Evolutionary conservation across 495 filamentous ascomycete genomes (phyloP).

Genomic region (Jackrogersella minutella): DNA sequence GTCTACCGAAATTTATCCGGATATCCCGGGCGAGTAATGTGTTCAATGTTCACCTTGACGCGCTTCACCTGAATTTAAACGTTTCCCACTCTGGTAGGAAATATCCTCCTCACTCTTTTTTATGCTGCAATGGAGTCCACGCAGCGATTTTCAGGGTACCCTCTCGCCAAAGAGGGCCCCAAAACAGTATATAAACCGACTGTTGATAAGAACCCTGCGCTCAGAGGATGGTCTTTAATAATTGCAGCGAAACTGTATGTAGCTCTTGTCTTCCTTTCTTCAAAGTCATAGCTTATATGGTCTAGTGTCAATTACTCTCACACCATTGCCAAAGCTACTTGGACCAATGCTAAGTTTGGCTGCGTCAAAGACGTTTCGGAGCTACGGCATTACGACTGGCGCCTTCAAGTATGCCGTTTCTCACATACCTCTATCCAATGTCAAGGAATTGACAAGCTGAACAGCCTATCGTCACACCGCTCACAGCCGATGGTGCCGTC

Average conservation of each 20-base stretch:
- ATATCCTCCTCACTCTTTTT: background rate
- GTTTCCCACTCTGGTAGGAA: background rate
- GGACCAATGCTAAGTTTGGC: conserved; percentile 78
- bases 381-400: conserved; percentile 62
- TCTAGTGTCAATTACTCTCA: conserved; percentile 40
- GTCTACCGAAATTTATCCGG: too few relatives aligned
- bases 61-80: conserved; percentile 5
- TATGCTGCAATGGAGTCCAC: conserved; percentile 16
- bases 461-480: conserved; percentile 80
- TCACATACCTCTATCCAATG: background rate
- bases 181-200: conserved; percentile 18
- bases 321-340: conserved; percentile 53
- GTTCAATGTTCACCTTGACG: background rate
- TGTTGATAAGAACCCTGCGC: conserved; percentile 39
- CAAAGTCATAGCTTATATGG: conserved; percentile 2
- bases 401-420: conserved; percentile 25
- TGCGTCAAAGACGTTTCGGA: conserved; percentile 64
- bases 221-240: conserved; percentile 42
- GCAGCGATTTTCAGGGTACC: conserved; percentile 41
- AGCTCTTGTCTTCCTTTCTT: background rate
- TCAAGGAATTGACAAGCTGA: conserved; percentile 9
- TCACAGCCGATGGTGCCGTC: conserved; percentile 45
- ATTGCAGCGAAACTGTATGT: conserved; percentile 41
- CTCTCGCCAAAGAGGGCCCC: conserved; percentile 37
- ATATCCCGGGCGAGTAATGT: too few relatives aligned